Base-by-base conservation (phyloP, 148 eudicot species). In the Camellia sinensis region DNA sequence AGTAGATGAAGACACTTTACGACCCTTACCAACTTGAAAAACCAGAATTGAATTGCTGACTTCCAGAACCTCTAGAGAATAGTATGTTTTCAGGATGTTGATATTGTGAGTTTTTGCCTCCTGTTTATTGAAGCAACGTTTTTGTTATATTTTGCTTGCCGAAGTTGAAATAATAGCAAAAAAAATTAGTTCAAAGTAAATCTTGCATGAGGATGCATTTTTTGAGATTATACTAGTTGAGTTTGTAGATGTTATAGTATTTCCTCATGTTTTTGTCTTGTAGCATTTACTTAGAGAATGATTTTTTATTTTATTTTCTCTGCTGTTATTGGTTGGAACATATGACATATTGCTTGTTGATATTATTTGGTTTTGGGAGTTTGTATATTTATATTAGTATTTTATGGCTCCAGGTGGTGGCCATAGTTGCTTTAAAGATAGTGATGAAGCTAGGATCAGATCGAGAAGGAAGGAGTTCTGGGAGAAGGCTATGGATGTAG, bases 391-490 rank as follows among this genome's bases (percentile, higher is more conserved):
- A 41, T 57, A 7, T 59, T 53, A 12, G 2, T 21, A 21, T 67
- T 48, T 68, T 52, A 54, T 73, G 43, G 70, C 46, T 73, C 6
- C 87, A 95, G 99, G 99, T 68, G 99, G 99, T 54, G 99, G 99
- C 29, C 99, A 96, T 82, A 93, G 98, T 85, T 96, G 99, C 88
- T 93, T 96, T 79, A 85, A 84, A 86, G 99, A 93, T 74, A 83
- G 98, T 29, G 99, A 96, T 79, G 99, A 96, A 90, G 97, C 97
- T 14, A 89, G 98, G 83, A 79, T 90, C 54, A 89, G 99, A 87
- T 84, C 85, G 37, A 88, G 83, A 83, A 84, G 98, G 79, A 92
- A 83, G 80, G 88, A 85, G 71, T 93, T 96, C 80, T 96, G 98
- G 98, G 99, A 92, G 21, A 96, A 96, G 85, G 95, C 99, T 7